Evolutionary conservation across 768 basidiomycete genomes (phyloP).

Genomic region (Tephrocybe sp.): DNA sequence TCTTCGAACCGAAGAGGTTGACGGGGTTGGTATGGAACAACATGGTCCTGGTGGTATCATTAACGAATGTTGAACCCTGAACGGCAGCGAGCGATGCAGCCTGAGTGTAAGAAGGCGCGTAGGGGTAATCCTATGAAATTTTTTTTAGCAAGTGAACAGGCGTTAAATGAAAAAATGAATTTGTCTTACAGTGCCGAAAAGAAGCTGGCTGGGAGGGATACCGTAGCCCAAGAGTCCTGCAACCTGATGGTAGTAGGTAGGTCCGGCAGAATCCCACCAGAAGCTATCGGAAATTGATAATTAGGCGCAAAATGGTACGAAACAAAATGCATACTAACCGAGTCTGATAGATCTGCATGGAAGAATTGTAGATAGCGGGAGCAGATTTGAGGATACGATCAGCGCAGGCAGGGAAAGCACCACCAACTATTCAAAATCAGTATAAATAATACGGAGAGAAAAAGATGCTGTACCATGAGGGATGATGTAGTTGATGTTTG

Average conservation of each 20-base stretch:
- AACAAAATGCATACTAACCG: conserved; percentile 15
- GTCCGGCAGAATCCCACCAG: conserved; percentile 38
- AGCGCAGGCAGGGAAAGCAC: conserved; percentile 31
- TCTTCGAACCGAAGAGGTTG: conserved; percentile 17
- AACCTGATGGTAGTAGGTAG: conserved; percentile 33
- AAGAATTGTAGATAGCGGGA: conserved; percentile 28
- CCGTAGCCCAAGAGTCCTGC: conserved; percentile 28
- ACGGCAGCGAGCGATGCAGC: conserved; percentile 17
- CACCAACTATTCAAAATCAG: conserved; percentile 22
- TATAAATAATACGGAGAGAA: not conserved
- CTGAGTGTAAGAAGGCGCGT: conserved; percentile 19
- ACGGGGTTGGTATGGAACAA: conserved; percentile 19
- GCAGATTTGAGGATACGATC: conserved; percentile 31
- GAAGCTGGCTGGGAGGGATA: conserved; percentile 28
- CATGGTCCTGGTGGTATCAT: conserved; percentile 11
- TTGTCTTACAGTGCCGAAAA: conserved; percentile 31
- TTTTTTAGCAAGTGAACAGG: not conserved
- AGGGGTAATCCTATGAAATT: conserved; percentile 26
- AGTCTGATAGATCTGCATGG: conserved; percentile 28
- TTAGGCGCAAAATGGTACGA: not conserved
- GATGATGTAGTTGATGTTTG: conserved; percentile 32
- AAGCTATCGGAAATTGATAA: conserved; percentile 16
- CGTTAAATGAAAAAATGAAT: not conserved
- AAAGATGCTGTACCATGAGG: conserved; percentile 25
- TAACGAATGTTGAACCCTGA: conserved; percentile 12